Base-by-base conservation (phyloP, 2,329 filamentous ascomycete genomes). In the Aspergillus versicolor region DNA sequence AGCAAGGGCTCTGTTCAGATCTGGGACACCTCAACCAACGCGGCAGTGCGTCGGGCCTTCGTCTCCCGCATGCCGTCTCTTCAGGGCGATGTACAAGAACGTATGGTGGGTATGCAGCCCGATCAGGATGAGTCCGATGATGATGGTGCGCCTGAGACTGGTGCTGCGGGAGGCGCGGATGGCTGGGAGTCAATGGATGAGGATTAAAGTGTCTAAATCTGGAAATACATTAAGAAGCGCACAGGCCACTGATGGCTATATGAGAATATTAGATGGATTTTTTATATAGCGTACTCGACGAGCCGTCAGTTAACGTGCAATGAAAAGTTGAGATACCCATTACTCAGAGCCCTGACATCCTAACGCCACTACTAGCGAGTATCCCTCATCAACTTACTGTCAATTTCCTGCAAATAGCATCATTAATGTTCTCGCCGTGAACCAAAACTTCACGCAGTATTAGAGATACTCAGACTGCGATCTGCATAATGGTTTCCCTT, bases 1-100 rank as follows among this genome's bases (percentile, higher is more conserved):
- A 97, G 92, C 80, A 95, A 95, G 79, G 94, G 94, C 45, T 85
- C 85, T 37, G 87, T 97, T 70, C 90, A 96, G 73, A 87, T 99
- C 52, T 99, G 94, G 94, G 93, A 97, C 75, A 97, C 94, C 21
- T 88, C 91, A 73, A 99, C 94, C 56, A 99, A 99, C 73, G 85
- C 85, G 13, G 88, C 89, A 24, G 91, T 99, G 32, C 85, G 94
- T 57, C 84, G 88, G 61, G 88, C 89, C 1, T 99, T 99, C 77
- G 91, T 89, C 37, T 85, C 79, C 67, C 87, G 85, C 57, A 82
- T 93, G 56, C 82, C 84, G 37, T 77, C 81, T 60, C 76, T 81
- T 6, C 84, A 84, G 48, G 85, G 81, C 15, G 84, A 86, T 46
- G 85, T 87, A 22, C 79, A 82, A 70, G 93, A 99, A 75, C 84